Evolutionary conservation across 306 rosid genomes (phyloP).

Genomic region (Lagenaria siceraria): DNA sequence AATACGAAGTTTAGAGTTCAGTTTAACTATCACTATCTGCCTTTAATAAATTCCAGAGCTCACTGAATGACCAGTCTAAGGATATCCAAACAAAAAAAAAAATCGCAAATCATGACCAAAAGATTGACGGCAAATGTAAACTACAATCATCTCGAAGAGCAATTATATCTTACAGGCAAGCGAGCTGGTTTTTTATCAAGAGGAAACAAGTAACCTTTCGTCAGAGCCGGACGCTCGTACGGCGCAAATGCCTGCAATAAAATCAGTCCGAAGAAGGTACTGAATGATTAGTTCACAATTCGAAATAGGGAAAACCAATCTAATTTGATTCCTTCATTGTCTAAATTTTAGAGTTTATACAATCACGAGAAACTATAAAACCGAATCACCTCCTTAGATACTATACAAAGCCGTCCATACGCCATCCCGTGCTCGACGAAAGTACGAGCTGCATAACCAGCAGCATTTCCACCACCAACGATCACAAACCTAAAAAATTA

Average conservation of each 20-base stretch:
- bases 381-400: constrained; percentile 63
- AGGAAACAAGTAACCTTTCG: constrained; percentile 78
- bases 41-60: not conserved
- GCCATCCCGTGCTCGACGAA: constrained; percentile 92
- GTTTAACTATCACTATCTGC: not conserved
- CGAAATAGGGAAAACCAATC: not conserved
- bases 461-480: constrained; percentile 95
- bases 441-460: constrained; percentile 88
- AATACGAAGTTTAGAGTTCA: not conserved
- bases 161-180: constrained; percentile 57
- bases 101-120: not conserved
- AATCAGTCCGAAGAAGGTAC: not conserved
- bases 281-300: not conserved
- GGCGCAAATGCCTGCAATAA: constrained; percentile 63
- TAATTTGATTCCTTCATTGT: not conserved
- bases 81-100: not conserved
- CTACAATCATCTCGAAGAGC: not conserved
- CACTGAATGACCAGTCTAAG: not conserved
- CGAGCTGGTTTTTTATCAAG: constrained; percentile 86
- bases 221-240: constrained; percentile 92
- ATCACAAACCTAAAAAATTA: constrained; percentile 55
- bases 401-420: constrained; percentile 87
- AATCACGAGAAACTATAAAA: too few relatives aligned
- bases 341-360: not conserved
- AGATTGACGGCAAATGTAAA: not conserved